Base-by-base conservation (phyloP, 306 rosid species). In the Potentilla sterilis region DNA sequence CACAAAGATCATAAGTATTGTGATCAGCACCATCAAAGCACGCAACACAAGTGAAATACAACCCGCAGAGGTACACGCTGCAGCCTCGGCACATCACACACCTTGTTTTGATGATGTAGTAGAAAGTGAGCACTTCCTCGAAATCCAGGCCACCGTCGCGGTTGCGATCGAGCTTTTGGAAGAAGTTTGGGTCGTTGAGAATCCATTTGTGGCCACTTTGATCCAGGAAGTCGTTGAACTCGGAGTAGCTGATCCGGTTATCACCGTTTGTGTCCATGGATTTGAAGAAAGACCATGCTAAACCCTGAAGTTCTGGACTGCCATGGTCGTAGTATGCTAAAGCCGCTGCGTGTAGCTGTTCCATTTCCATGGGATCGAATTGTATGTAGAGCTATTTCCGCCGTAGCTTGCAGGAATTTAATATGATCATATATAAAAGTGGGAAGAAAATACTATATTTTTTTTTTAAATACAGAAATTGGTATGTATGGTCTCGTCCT, bases 61-160 rank as follows among this genome's bases (percentile, higher is more conserved):
- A 73, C 16, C 76, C 81, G 32, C 48, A 24, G 8, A 61, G 58
- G 67, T 15, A 19, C 0, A 4, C n/a, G 1, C 34, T 0, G 13
- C 74, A 79, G 0, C 11, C 37, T 0, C 4, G 11, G 59, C 78
- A 72, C 51, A 32, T 5, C n/a, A 73, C 34, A 12, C 41, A 7
- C n/a, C 82, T 37, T 13, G 78, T 65, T 65, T 64, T 51, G n/a
- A 79, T 12, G 57, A 72, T 49, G 73, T 72, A 79, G 77, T 79
- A 72, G 48, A 65, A 72, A 18, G 77, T 38, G 19, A 79, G 74
- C 19, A 79, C 73, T 7, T 79, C 78, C 3, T 0, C 0, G 41
- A 79, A 64, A n/a, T 79, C 78, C 59, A 79, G 55, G 41, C 10
- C 7, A 0, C 77, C 61, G 7, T 72, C 77, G 4, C 73, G 0